Evolutionary conservation across 768 basidiomycete genomes (phyloP).

Genomic region (Phylloporus sp.): DNA sequence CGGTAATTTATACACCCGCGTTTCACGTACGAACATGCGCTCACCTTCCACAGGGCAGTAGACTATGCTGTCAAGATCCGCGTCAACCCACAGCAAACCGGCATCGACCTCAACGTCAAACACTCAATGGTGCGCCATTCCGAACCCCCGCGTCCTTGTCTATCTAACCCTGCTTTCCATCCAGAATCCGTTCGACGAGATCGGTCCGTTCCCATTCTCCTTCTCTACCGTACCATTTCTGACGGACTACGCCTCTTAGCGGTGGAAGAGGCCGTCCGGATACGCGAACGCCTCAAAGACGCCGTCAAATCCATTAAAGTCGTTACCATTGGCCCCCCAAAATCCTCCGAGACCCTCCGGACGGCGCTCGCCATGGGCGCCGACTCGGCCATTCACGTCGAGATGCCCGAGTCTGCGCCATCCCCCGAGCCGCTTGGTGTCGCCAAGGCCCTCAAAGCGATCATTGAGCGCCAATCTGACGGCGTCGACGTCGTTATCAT

Average conservation of each 20-base stretch:
- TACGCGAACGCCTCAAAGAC: slow-evolving; percentile 81
- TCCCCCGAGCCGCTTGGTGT: slow-evolving; percentile 88
- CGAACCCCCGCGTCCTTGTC: not conserved
- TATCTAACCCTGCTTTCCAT: not conserved
- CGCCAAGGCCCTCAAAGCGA: slow-evolving; percentile 74
- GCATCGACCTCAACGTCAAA: slow-evolving; percentile 95
- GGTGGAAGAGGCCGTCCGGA: slow-evolving; percentile 92
- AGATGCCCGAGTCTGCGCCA: slow-evolving; percentile 66
- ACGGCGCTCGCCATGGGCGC: slow-evolving; percentile 98
- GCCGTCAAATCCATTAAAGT: slow-evolving; percentile 82
- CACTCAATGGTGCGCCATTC: slow-evolving; percentile 94
- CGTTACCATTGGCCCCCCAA: slow-evolving; percentile 91
- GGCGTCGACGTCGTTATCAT: slow-evolving; percentile 85
- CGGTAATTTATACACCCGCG: slow-evolving; percentile 39
- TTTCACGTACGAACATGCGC: not conserved
- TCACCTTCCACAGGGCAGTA: slow-evolving; percentile 55
- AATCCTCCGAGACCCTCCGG: slow-evolving; percentile 83
- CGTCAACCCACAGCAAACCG: slow-evolving; percentile 91
- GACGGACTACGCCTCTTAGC: slow-evolving; percentile 42
- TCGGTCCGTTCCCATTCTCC: slow-evolving; percentile 51
- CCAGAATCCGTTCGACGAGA: slow-evolving; percentile 98
- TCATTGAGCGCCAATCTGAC: slow-evolving; percentile 60
- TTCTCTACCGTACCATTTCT: not conserved
- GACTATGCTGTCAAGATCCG: slow-evolving; percentile 99
- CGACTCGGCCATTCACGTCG: slow-evolving; percentile 88